These are phyloP conservation scores for Apiotrichum laibachii DNA, from an alignment of 1,284 basidiomycete species.

Conservation along the genomic window DNA sequence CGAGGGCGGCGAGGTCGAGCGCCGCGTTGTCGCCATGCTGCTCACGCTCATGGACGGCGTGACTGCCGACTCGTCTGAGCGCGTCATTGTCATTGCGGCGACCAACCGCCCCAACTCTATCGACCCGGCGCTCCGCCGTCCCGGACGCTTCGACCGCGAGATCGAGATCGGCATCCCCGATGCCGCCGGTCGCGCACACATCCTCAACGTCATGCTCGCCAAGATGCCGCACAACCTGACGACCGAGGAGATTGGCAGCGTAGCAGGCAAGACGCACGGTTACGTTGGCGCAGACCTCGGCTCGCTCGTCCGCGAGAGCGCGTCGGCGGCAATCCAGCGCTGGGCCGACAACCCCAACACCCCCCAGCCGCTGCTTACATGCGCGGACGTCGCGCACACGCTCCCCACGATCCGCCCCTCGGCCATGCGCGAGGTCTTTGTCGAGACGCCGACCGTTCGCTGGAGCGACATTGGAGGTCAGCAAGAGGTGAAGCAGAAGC, in stretches of 20 bases:
- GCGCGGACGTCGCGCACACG: slow-evolving; percentile 67
- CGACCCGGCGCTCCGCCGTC: slow-evolving; percentile 89
- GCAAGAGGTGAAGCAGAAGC: slow-evolving; percentile 69
- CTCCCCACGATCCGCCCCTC: slow-evolving; percentile 82
- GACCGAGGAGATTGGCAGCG: slow-evolving; percentile 59
- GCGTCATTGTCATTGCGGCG: slow-evolving; percentile 92
- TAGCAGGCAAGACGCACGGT: slow-evolving; percentile 84
- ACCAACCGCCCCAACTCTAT: slow-evolving; percentile 97
- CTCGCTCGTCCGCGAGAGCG: slow-evolving; percentile 88
- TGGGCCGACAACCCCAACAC: slow-evolving; percentile 50
- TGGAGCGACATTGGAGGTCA: slow-evolving; percentile 93
- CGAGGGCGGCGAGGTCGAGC: slow-evolving; percentile 86
- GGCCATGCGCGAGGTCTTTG: slow-evolving; percentile 87
- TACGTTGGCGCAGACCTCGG: slow-evolving; percentile 96
- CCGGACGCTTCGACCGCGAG: slow-evolving; percentile 93
- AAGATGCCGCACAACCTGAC: slow-evolving; percentile 75
- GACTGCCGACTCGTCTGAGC: slow-evolving; percentile 53
- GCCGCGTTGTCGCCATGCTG: slow-evolving; percentile 90
- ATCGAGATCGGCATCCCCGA: slow-evolving; percentile 97
- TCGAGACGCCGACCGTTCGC: slow-evolving; percentile 77
- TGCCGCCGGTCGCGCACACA: slow-evolving; percentile 72
- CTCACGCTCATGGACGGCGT: slow-evolving; percentile 95
- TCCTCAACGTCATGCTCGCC: slow-evolving; percentile 75
- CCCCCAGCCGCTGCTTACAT: slow-evolving; percentile 56
- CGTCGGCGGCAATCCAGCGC: slow-evolving; percentile 83